Percentiles rank a stretch among this genome's conserved stretches.
phyloP scores from a whole-genome alignment of 2,329 filamentous ascomycete genomes.

The Hymenoscyphus infarciens region DNA sequence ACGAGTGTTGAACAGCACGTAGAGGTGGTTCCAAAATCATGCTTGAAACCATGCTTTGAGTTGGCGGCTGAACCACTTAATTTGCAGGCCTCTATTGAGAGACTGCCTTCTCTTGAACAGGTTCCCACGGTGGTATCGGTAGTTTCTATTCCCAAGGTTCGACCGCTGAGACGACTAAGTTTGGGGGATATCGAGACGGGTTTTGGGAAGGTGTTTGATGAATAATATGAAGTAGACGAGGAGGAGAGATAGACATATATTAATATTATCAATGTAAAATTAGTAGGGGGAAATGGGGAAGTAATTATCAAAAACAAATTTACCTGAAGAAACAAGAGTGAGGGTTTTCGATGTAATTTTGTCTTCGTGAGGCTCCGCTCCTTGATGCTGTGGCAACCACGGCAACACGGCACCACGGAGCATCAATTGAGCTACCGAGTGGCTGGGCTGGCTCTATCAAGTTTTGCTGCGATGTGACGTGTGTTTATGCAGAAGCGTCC shows the following conservation, averaged over 20 bases:
- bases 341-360: too few species aligned
- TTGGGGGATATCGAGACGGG: slow-evolving; percentile 24
- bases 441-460: too few species aligned
- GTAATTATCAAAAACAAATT: not conserved
- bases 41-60: not conserved
- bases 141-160: not conserved
- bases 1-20: not conserved
- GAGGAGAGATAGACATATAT: not conserved
- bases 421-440: too few species aligned
- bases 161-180: slow-evolving; percentile 23
- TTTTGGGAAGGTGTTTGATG: slow-evolving; percentile 19
- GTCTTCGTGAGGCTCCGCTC: too few species aligned
- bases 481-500: too few species aligned
- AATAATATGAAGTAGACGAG: not conserved
- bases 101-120: slow-evolving; percentile 13
- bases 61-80: not conserved
- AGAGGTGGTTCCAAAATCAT: not conserved
- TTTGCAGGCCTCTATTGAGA: not conserved
- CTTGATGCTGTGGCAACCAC: too few species aligned
- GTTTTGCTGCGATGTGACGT: too few species aligned
- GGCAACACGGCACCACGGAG: too few species aligned
- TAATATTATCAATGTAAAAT: not conserved
- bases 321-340: too few species aligned
- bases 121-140: not conserved
- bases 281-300: not conserved